Percentiles rank a stretch among this genome's conserved stretches.
phyloP scores from a whole-genome alignment of 176 grass and related monocot species.

The Oryza glaberrima region DNA sequence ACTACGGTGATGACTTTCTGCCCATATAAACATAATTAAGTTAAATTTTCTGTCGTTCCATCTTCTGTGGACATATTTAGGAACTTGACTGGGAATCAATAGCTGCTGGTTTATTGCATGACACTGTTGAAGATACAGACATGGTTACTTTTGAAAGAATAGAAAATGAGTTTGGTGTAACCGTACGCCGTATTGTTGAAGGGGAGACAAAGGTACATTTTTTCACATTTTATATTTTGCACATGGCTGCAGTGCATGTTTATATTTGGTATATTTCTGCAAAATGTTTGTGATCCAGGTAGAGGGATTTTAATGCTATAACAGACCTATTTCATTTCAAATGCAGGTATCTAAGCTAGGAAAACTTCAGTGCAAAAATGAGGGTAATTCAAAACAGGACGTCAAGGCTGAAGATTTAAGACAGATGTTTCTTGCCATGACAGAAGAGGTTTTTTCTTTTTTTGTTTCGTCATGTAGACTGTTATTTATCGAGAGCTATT shows the following conservation, averaged over 20 bases:
- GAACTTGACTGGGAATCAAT: slow-evolving; percentile 99
- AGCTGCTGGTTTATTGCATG: slow-evolving; percentile 96
- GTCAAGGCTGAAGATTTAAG: slow-evolving; percentile 97
- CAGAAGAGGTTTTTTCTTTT: slow-evolving; percentile 71
- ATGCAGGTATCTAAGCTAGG: slow-evolving; percentile 94
- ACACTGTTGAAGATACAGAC: slow-evolving; percentile 98
- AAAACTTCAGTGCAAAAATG: slow-evolving; percentile 83
- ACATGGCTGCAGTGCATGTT: slow-evolving; percentile 34
- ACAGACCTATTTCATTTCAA: slow-evolving; percentile 28
- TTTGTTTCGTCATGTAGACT: background rate
- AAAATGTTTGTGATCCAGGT: slow-evolving; percentile 2
- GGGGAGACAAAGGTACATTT: slow-evolving; percentile 92
- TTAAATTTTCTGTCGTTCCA: slow-evolving; percentile 24
- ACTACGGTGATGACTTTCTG: slow-evolving; percentile 27
- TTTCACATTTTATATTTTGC: slow-evolving; percentile 7
- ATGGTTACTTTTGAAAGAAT: slow-evolving; percentile 95
- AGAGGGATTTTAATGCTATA: background rate
- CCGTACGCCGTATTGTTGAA: slow-evolving; percentile 93
- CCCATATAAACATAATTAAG: slow-evolving; percentile 35
- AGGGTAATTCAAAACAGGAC: slow-evolving; percentile 84
- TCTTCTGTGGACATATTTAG: slow-evolving; percentile 57
- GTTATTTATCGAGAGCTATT: background rate
- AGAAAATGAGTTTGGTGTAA: slow-evolving; percentile 85
- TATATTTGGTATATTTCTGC: slow-evolving; percentile 30
- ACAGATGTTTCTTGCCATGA: slow-evolving; percentile 99